Percentiles rank a stretch among this genome's conserved stretches.
Evolutionary conservation across 768 basidiomycete genomes (phyloP).

Genomic region (Mycena capillaripes): DNA sequence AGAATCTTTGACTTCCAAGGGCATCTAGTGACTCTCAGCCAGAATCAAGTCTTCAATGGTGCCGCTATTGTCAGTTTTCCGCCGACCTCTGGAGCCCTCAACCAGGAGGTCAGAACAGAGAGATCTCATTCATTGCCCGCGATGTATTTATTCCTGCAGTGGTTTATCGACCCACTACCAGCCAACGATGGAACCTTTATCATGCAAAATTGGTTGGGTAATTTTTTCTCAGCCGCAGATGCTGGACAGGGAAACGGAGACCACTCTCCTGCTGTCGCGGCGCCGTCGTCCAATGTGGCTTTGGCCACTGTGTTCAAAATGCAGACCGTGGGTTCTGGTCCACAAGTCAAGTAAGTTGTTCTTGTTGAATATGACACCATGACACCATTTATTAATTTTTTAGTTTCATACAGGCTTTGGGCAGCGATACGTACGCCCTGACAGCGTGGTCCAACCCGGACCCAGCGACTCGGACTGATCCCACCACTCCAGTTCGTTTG

Average conservation of each 20-base stretch:
- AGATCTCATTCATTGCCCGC: background rate
- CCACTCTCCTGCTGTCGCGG: background rate
- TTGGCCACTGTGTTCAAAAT: background rate
- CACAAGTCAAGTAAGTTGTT: background rate
- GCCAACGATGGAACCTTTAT: background rate
- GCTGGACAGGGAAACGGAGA: background rate
- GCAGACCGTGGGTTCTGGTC: background rate
- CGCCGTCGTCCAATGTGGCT: background rate
- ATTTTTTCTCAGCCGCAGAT: background rate
- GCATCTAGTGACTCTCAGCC: background rate
- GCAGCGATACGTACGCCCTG: background rate
- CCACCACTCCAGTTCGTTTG: background rate
- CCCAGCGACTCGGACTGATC: background rate
- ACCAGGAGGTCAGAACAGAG: background rate
- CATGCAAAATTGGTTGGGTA: background rate
- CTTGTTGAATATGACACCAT: background rate
- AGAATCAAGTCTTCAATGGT: background rate
- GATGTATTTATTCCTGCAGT: background rate
- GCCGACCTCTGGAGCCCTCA: background rate
- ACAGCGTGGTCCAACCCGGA: conserved; percentile 5
- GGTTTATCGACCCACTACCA: background rate
- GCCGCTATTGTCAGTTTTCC: background rate
- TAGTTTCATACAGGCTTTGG: background rate
- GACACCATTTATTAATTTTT: background rate
- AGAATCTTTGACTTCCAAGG: conserved; percentile 1